These are phyloP conservation scores for Tricholoma matsutake DNA, from an alignment of 768 basidiomycete species.

Conservation along the genomic window DNA sequence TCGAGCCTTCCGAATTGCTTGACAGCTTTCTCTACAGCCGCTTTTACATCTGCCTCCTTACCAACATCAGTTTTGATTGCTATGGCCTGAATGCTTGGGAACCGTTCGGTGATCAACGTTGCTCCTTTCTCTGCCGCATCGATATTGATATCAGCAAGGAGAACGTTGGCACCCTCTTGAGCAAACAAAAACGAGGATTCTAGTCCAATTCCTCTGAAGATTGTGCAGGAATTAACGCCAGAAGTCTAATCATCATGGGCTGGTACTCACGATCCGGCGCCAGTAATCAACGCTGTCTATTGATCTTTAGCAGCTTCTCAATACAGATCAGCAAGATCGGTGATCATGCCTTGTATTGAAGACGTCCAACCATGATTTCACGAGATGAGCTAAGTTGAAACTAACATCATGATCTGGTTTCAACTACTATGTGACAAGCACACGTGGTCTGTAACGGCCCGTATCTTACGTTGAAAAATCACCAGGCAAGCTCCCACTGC, in stretches of 20 bases:
- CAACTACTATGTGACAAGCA: neutral
- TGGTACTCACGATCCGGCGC: slow-evolving; percentile 76
- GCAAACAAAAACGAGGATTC: slow-evolving; percentile 96
- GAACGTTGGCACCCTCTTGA: slow-evolving; percentile 86
- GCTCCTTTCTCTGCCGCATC: slow-evolving; percentile 67
- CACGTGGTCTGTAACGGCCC: neutral
- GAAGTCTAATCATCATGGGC: slow-evolving; percentile 4
- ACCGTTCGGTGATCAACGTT: slow-evolving; percentile 58
- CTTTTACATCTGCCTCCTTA: slow-evolving; percentile 84
- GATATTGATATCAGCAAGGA: slow-evolving; percentile 86
- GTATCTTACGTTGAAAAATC: slow-evolving; percentile 35
- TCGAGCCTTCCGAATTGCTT: slow-evolving; percentile 90
- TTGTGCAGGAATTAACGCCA: slow-evolving; percentile 15
- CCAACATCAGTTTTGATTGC: slow-evolving; percentile 83
- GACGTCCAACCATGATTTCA: slow-evolving; percentile 57
- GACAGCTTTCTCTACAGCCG: slow-evolving; percentile 75
- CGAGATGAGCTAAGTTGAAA: neutral
- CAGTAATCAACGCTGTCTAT: slow-evolving; percentile 79
- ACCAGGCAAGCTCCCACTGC: slow-evolving; percentile 38
- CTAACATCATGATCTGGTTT: too few relatives aligned
- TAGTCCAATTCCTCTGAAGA: slow-evolving; percentile 85
- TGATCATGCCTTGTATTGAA: slow-evolving; percentile 56
- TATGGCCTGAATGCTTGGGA: slow-evolving; percentile 65
- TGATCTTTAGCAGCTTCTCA: neutral
- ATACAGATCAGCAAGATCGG: neutral